Conservation (phyloP, 1,284 basidiomycete species). For the Pseudomicrostroma phylloplanum region DNA sequence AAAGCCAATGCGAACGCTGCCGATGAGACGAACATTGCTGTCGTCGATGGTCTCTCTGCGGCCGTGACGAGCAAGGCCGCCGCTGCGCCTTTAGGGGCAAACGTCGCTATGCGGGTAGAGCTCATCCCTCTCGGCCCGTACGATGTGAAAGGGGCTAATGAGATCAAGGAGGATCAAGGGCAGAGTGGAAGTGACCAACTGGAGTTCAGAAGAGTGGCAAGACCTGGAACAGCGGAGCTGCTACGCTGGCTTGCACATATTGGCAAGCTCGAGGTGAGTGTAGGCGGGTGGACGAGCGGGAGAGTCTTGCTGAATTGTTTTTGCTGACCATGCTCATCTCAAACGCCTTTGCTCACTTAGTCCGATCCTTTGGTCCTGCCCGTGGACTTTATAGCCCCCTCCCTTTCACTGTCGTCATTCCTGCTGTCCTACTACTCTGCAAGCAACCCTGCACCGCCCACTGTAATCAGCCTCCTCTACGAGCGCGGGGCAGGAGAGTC, state of each 20-base stretch:
- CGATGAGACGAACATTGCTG: constrained; percentile 28
- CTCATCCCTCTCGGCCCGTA: constrained; percentile 42
- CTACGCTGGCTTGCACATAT: constrained; percentile 46
- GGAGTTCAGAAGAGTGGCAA: constrained; percentile 6
- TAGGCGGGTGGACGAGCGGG: background rate
- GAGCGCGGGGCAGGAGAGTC: constrained; percentile 44
- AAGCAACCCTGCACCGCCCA: constrained; percentile 19
- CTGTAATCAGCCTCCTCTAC: constrained; percentile 37
- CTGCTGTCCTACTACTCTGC: constrained; percentile 30
- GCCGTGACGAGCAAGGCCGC: constrained; percentile 1
- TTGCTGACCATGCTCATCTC: too few relatives aligned
- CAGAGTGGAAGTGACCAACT: constrained; percentile 12
- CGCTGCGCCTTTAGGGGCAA: background rate
- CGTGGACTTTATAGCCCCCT: constrained; percentile 40
- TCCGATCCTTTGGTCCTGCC: constrained; percentile 46
- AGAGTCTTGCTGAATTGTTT: background rate
- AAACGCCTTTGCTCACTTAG: background rate
- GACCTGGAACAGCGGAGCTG: constrained; percentile 43
- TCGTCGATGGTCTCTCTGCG: constrained; percentile 28
- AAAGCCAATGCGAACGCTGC: constrained; percentile 19
- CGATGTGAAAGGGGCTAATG: constrained; percentile 13
- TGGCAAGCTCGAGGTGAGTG: constrained; percentile 33
- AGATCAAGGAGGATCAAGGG: constrained; percentile 6
- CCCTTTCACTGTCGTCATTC: constrained; percentile 34
- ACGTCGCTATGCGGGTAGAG: constrained; percentile 20